Evolutionary conservation across 306 rosid species (phyloP), one percentile per base, ranked within the genome.

Genomic region (Castanea sativa): DNA sequence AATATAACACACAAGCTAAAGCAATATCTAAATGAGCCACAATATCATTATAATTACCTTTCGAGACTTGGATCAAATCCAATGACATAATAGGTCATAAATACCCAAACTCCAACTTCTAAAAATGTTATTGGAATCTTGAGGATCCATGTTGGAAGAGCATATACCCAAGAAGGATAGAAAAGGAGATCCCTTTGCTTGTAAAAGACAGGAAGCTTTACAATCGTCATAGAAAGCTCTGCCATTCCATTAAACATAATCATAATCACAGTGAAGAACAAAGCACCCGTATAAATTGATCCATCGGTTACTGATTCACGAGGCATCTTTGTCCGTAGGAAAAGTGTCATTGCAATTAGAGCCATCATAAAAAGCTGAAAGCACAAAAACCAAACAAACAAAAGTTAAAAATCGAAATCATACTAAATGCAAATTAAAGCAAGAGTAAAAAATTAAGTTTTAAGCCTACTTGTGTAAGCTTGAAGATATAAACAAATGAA

Each of bases 171-270:
- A 9, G 86, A 55, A 20, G 89, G 89, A 77, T 58, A 83, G 80
- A 86, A 86, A 18, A 76, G 84, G 52, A 83, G 81, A 73, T 86
- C 89, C 60, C 89, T 82, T 43, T 86, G 89, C 80, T 86, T 86
- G 84, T 79, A 86, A 74, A 82, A 86, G 29, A 86, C 89, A 69
- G 89, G 89, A 73, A 86, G 89, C 71, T 83, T 86, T 65, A 68
- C 12, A 58, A 86, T 79, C 56, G 86, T 83, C 89, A 86, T 35
- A 29, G 89, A 52, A 53, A 86, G 73, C 78, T 86, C 89, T 5
- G 89, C 70, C 60, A 86, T 58, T 20, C 86, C 89, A 52, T 86
- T 86, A 58, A 83, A 86, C 84, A 83, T 78, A 21, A 69, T 32
- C 9, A 79, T 80, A 35, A 83, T 25, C 32, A 80, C 30, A 4